phyloP scores from a whole-genome alignment of 2,329 filamentous ascomycete species.

The Xylariales sp. region DNA sequence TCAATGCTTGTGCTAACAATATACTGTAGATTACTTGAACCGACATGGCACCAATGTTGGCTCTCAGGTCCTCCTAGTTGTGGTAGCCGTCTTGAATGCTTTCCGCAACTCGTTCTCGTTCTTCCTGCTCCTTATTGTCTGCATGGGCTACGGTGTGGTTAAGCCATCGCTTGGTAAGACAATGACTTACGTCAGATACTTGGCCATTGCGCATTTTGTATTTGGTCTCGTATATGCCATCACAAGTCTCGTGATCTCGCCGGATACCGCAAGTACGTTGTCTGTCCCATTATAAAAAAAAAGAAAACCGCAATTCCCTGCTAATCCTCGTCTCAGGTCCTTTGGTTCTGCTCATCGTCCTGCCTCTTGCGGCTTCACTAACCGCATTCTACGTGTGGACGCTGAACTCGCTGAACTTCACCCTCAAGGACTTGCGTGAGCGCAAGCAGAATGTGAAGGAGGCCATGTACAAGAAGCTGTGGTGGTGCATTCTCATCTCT shows the following conservation, averaged over 20 bases:
- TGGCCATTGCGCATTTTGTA: conserved; percentile 88
- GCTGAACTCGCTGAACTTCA: conserved; percentile 87
- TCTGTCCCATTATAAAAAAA: not conserved
- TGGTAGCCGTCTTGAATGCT: conserved; percentile 91
- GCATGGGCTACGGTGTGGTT: conserved; percentile 98
- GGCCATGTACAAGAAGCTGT: conserved; percentile 94
- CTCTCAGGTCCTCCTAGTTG: conserved; percentile 79
- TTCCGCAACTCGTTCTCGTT: conserved; percentile 97
- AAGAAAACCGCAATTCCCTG: too few species aligned
- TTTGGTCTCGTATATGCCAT: conserved; percentile 94
- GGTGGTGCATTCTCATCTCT: conserved; percentile 93
- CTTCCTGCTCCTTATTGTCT: conserved; percentile 95
- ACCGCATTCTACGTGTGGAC: conserved; percentile 99
- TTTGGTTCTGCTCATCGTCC: conserved; percentile 85
- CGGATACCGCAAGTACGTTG: conserved; percentile 69
- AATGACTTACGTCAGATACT: conserved; percentile 89
- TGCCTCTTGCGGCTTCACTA: conserved; percentile 85
- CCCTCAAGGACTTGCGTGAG: conserved; percentile 92
- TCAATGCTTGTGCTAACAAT: too few species aligned
- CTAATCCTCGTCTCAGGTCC: conserved; percentile 53
- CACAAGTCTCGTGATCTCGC: conserved; percentile 81
- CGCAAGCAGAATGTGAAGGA: conserved; percentile 93
- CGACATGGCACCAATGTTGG: conserved; percentile 78
- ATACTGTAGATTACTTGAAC: conserved; percentile 93
- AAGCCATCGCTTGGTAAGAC: conserved; percentile 87